Percentiles rank a stretch among this genome's conserved stretches.
Conservation (phyloP, 106 monocot genomes). For the Allium sativum region DNA sequence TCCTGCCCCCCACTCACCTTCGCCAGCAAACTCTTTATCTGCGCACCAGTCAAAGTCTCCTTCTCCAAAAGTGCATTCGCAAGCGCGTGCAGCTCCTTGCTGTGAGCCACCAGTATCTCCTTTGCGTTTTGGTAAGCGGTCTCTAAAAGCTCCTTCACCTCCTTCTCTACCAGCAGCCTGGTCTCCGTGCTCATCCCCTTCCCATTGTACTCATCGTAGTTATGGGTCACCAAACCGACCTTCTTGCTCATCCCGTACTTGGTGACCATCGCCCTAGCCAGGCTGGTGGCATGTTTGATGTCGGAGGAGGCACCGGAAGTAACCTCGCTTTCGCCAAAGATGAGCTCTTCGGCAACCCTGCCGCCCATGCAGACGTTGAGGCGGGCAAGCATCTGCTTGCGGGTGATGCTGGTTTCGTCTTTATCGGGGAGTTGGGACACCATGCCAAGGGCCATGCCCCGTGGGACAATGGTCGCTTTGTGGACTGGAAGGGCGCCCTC, state of each 20-base stretch:
- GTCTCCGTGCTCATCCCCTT: constrained; percentile 94
- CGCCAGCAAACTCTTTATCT: constrained; percentile 77
- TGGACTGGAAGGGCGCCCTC: constrained; percentile 76
- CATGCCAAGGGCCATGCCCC: constrained; percentile 92
- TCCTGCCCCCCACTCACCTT: constrained; percentile 26
- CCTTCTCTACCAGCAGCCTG: constrained; percentile 73
- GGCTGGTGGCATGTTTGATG: constrained; percentile 65
- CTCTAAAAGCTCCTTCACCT: constrained; percentile 70
- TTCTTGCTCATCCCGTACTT: constrained; percentile 93
- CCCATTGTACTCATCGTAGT: constrained; percentile 81
- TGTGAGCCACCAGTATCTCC: constrained; percentile 55
- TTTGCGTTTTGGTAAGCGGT: constrained; percentile 90
- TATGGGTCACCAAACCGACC: constrained; percentile 72
- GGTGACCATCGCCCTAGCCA: constrained; percentile 89
- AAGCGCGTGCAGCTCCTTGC: constrained; percentile 73
- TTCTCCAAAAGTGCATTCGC: constrained; percentile 83
- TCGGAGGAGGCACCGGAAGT: constrained; percentile 90
- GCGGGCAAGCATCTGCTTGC: constrained; percentile 87
- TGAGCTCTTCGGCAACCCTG: constrained; percentile 84
- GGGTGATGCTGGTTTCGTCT: constrained; percentile 81
- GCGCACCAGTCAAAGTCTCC: constrained; percentile 67
- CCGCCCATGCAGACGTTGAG: constrained; percentile 98
- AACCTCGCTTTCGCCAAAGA: constrained; percentile 87
- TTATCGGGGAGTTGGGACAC: constrained; percentile 84
- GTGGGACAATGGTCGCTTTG: constrained; percentile 89